phyloP scores from a whole-genome alignment of 768 basidiomycete species.

The Phylloporus arenicola region DNA sequence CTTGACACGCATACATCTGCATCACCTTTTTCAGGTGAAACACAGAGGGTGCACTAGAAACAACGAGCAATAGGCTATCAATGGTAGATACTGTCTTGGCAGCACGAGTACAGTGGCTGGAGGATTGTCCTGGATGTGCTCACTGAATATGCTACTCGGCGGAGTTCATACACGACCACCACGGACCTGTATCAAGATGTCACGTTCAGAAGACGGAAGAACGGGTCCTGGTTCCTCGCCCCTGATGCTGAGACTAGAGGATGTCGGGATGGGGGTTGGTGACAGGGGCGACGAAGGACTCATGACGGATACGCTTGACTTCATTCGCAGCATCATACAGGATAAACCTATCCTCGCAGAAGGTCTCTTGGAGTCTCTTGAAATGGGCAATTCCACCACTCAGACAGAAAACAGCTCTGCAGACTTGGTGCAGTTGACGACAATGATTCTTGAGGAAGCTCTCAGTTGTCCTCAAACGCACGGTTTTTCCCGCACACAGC shows the following conservation, averaged over 20 bases:
- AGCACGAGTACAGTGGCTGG: constrained; percentile 83
- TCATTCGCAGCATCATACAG: constrained; percentile 71
- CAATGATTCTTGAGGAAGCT: constrained; percentile 76
- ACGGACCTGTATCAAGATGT: constrained; percentile 44
- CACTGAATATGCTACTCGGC: constrained; percentile 64
- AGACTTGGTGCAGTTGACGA: constrained; percentile 75
- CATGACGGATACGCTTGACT: constrained; percentile 70
- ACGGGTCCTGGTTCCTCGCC: constrained; percentile 35
- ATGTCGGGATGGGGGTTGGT: constrained; percentile 68
- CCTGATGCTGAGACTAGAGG: constrained; percentile 50
- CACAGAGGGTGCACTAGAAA: constrained; percentile 59
- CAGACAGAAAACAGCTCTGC: constrained; percentile 53
- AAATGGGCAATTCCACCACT: constrained; percentile 30
- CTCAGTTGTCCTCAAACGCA: constrained; percentile 47
- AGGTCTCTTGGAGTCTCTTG: constrained; percentile 62
- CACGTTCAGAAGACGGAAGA: constrained; percentile 50
- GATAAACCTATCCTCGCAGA: constrained; percentile 62
- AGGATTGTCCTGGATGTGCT: constrained; percentile 77
- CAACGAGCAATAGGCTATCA: not conserved
- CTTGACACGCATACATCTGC: constrained; percentile 61
- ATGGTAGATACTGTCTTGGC: constrained; percentile 64
- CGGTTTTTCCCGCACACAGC: constrained; percentile 46
- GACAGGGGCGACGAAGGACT: constrained; percentile 56
- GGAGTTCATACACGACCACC: constrained; percentile 39
- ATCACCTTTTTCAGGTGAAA: constrained; percentile 58